phyloP scores from a whole-genome alignment of 352 stramenopile species.

The Blastocystis sp. region DNA sequence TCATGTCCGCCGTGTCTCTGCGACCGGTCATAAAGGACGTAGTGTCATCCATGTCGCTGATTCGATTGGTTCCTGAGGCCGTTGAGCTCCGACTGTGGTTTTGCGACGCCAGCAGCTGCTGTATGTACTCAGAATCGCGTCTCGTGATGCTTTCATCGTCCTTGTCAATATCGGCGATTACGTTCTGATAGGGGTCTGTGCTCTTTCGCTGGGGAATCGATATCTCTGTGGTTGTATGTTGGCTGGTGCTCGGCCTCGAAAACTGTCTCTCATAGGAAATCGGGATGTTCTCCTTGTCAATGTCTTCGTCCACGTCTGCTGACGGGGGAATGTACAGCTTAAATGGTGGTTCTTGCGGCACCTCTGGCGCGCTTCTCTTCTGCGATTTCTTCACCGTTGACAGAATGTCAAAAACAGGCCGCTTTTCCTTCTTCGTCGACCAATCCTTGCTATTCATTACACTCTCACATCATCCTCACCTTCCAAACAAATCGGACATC shows the following conservation, averaged over 20 bases:
- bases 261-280: constrained; percentile 21
- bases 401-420: constrained; percentile 51
- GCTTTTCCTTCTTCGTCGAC: constrained; percentile 29
- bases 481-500: constrained; percentile 63
- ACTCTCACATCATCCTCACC: neutral
- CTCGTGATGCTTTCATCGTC: constrained; percentile 42
- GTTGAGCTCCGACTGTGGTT: constrained; percentile 30
- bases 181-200: neutral
- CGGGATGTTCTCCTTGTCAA: constrained; percentile 52
- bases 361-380: constrained; percentile 5
- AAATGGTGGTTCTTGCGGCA: neutral
- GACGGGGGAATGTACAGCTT: constrained; percentile 1
- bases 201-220: neutral
- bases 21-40: constrained; percentile 33
- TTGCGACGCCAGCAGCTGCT: constrained; percentile 54
- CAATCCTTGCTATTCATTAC: constrained; percentile 46
- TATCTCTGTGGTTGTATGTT: neutral
- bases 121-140: constrained; percentile 38
- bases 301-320: constrained; percentile 4
- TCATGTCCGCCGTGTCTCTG: constrained; percentile 48
- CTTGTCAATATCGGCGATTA: constrained; percentile 53
- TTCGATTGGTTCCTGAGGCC: constrained; percentile 29
- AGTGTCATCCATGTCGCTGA: constrained; percentile 50
- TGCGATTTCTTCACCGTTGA: constrained; percentile 63
- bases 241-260: neutral